Evolutionary conservation across 2,329 filamentous ascomycete genomes (phyloP).

Genomic region (Mycosphaerella arachidis): DNA sequence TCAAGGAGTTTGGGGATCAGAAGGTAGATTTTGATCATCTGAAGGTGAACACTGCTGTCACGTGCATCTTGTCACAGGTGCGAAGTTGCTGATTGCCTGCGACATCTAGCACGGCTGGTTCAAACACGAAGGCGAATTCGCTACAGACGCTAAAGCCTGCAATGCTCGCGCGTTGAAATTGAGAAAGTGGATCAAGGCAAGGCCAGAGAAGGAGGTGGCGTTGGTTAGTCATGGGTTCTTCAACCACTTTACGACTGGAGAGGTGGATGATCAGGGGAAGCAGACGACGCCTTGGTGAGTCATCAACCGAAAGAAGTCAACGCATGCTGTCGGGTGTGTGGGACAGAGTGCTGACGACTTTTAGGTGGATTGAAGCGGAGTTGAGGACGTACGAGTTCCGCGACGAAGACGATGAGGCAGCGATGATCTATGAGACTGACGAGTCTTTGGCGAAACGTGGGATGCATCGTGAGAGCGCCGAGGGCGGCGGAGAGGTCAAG

Average conservation of each 20-base stretch:
- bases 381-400: constrained; percentile 27
- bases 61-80: too few species aligned
- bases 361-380: constrained; percentile 28
- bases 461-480: neutral
- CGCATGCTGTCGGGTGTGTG: neutral
- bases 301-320: too few species aligned
- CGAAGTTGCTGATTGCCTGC: neutral
- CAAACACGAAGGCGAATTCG: constrained; percentile 27
- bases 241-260: constrained; percentile 28
- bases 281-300: constrained; percentile 30
- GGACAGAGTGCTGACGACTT: neutral
- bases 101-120: constrained; percentile 20
- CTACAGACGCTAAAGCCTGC: constrained; percentile 22
- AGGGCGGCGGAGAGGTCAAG: neutral
- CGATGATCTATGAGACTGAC: constrained; percentile 28
- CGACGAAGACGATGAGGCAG: constrained; percentile 23
- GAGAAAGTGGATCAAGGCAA: constrained; percentile 22
- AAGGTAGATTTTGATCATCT: constrained; percentile 26
- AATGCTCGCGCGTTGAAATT: constrained; percentile 25
- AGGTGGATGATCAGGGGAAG: constrained; percentile 28
- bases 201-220: constrained; percentile 28
- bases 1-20: constrained; percentile 19
- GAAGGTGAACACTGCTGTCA: neutral
- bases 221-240: constrained; percentile 31
- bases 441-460: constrained; percentile 18